These are phyloP conservation scores for Cadophora luteo-olivacea DNA, from an alignment of 2,329 filamentous ascomycete genomes.

Conservation along the genomic window DNA sequence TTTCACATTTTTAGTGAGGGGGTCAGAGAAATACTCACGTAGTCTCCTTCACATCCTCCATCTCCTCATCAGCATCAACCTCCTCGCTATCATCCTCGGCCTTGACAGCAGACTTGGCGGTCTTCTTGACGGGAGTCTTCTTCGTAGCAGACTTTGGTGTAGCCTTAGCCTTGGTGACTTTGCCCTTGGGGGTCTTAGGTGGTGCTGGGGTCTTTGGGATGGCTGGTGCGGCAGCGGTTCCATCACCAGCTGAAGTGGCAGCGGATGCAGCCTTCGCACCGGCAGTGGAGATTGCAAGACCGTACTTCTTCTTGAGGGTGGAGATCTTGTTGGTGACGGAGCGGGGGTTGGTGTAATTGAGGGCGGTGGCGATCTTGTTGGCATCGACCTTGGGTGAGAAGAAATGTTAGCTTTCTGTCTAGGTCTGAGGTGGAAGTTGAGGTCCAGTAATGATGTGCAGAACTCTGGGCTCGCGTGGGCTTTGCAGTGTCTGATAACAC, in stretches of 20 bases:
- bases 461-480: no score
- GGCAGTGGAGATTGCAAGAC: constrained; percentile 12
- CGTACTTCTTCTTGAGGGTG: constrained; percentile 39
- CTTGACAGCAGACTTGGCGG: neutral
- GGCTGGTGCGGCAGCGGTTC: neutral
- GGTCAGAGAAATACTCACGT: neutral
- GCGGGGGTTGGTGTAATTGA: constrained; percentile 33
- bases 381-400: constrained; percentile 33
- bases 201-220: constrained; percentile 11
- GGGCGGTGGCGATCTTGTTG: constrained; percentile 30
- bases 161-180: constrained; percentile 37
- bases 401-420: neutral
- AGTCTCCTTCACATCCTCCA: neutral
- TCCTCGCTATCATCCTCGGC: neutral
- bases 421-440: neutral
- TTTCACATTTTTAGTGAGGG: neutral
- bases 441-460: neutral
- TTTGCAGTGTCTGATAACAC: no score
- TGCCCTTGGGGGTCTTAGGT: constrained; percentile 17
- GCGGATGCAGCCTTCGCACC: neutral
- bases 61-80: constrained; percentile 3
- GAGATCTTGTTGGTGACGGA: constrained; percentile 39
- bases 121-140: constrained; percentile 17
- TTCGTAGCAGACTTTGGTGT: constrained; percentile 12
- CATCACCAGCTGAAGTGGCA: neutral